These are phyloP conservation scores for Trichothecium roseum DNA, from an alignment of 2,329 filamentous ascomycete genomes.

Conservation along the genomic window DNA sequence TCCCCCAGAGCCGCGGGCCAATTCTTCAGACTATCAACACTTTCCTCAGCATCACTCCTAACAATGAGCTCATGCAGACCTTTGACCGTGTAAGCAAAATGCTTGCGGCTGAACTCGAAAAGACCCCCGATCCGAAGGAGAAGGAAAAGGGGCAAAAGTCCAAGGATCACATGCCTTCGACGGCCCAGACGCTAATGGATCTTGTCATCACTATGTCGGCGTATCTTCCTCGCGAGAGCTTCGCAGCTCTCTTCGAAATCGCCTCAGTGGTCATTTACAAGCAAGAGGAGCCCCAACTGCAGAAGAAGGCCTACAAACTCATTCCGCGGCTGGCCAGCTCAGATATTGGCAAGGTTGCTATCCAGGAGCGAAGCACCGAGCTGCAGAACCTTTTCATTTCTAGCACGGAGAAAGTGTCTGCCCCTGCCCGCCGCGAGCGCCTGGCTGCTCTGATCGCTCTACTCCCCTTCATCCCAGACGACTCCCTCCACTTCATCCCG, in stretches of 20 bases:
- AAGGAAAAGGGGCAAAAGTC: constrained; percentile 50
- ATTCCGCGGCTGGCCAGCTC: constrained; percentile 85
- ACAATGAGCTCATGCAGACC: constrained; percentile 70
- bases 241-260: constrained; percentile 75
- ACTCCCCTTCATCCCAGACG: constrained; percentile 65
- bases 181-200: constrained; percentile 91
- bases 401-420: constrained; percentile 74
- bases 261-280: constrained; percentile 73
- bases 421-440: constrained; percentile 77
- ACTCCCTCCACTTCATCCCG: constrained; percentile 86
- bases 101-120: constrained; percentile 61
- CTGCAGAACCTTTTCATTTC: constrained; percentile 72
- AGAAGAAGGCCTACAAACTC: constrained; percentile 98
- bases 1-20: constrained; percentile 82
- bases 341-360: constrained; percentile 62
- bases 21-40: constrained; percentile 93
- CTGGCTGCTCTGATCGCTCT: constrained; percentile 74
- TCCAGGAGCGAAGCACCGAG: constrained; percentile 65
- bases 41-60: constrained; percentile 79
- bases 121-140: constrained; percentile 45
- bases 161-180: constrained; percentile 73
- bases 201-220: constrained; percentile 92
- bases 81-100: constrained; percentile 80
- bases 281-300: constrained; percentile 77
- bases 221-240: constrained; percentile 82